Base-by-base conservation (phyloP, 139 green algal genomes). In the Spirogloea muscicola region DNA sequence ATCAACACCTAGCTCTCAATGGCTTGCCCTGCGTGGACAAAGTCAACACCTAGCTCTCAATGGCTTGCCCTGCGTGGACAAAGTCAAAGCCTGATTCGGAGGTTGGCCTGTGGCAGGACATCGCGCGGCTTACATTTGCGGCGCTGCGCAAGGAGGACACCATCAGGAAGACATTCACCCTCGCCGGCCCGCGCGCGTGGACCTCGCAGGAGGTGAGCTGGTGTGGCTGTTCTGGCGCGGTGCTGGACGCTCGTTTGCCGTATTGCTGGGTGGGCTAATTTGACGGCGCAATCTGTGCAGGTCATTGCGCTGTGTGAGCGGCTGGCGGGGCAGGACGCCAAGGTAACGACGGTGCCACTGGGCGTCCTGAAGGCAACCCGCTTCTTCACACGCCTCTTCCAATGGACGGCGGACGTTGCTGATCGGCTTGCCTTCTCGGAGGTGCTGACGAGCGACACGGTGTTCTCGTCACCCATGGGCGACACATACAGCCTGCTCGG, bases 321-420 rank as follows among this genome's bases (percentile, higher is more conserved):
- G 49, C 83, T 96, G 62, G 90, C 90, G 18, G 87, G 90, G 49
- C 82, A 84, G 27, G 81, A 89, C 31, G 93, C 93, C 21, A 89
- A 92, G 48, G 83, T 97, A 33, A 91, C 80, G 49, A 92, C 89
- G 31, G 93, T 98, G 29, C 94, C 94, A 29, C 89, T 96, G 3
- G 88, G 87, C 76, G 51, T 97, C 70, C 87, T 99, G 21, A 91
- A 91, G 77, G 63, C 79, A 33, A 94, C 91, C 1, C 86, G 91
- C 25, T 55, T 3, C 25, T n/a, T 95, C n/a, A 89, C 96, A 39
- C 77, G 84, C 33, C 77, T 84, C 52, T 90, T 96, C 59, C 87
- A 97, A 79, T 99, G 94, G 94, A 90, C 94, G 0, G 49, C 65
- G 16, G 93, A 98, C 72, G 94, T 91, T 3, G 82, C 93, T 4